Base-by-base conservation (phyloP, 1,284 basidiomycete genomes). In the Tylopilus orsonianus region DNA sequence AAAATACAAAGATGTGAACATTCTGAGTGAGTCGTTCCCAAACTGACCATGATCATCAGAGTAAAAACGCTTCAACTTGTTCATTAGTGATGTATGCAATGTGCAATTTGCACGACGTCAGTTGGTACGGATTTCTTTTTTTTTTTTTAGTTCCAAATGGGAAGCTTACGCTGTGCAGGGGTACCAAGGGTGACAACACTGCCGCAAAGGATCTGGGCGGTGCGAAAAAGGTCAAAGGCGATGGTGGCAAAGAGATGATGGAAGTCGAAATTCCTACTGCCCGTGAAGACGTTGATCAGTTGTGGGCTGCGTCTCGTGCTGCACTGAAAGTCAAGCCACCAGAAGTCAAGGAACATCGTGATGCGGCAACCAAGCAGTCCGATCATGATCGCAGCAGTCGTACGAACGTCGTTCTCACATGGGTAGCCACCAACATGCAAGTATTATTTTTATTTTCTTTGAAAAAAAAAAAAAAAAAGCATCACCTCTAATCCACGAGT, bases 181-280 rank as follows among this genome's bases (percentile, higher is more conserved):
- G 93, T 52, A 94, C 92, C 23, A 94, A 95, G 65, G 92, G 93
- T 50, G 90, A 93, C 71, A 93, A 93, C 61, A 85, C 90, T 41
- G 71, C 89, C 7, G 73, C 82, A 16, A 94, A 94, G 68, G 90
- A 94, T 62, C 78, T 95, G 7, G 93, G 92, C 48, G 82, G 83
- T 8, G 93, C 91, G 1, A 93, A 93, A 76, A 93, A 91, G 65
- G 75, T 92, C 55, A 88, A 91, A 69, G 79, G 77, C 49, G 83
- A 85, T 41, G 84, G 87, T 62, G 93, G 92, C 43, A 87, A 94
- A 61, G 88, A 89, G 44, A 71, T 93, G 58, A 80, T 92, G 71
- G 92, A 94, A 65, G 86, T 95, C 39, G 86, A 90, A 57, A 64
- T 94, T 7, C 87, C 88, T 0, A 89, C 89, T 23, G 79, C 80